These are phyloP conservation scores for Coccomyxa sp. DNA, from an alignment of 139 green algal genomes.

Conservation along the genomic window DNA sequence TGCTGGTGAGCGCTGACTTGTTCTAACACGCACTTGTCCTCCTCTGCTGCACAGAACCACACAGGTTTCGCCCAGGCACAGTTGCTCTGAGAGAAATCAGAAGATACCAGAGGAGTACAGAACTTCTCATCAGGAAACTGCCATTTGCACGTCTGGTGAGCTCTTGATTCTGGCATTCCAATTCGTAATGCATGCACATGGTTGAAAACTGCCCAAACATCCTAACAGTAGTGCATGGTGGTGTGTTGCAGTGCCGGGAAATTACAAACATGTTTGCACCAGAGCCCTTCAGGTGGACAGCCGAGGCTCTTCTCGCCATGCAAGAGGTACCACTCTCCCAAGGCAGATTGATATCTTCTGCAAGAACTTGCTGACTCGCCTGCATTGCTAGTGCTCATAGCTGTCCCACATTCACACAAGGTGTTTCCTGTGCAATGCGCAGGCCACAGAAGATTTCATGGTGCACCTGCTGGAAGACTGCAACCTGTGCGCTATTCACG, in stretches of 20 bases:
- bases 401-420: background rate
- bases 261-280: slow-evolving; percentile 88
- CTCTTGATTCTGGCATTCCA: background rate
- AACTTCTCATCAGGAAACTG: slow-evolving; percentile 75
- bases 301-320: slow-evolving; percentile 83
- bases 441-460: slow-evolving; percentile 91
- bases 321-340: slow-evolving; percentile 63
- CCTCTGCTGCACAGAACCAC: background rate
- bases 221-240: background rate
- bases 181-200: background rate
- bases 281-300: slow-evolving; percentile 94
- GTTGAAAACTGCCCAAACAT: background rate
- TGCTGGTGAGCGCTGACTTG: background rate
- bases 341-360: background rate
- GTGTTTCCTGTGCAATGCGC: background rate
- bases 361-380: background rate
- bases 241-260: slow-evolving; percentile 69
- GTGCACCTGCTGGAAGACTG: slow-evolving; percentile 92
- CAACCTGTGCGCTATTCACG: slow-evolving; percentile 94
- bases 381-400: background rate
- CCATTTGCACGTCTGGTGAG: slow-evolving; percentile 72
- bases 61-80: slow-evolving; percentile 51
- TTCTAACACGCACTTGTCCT: background rate
- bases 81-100: slow-evolving; percentile 60
- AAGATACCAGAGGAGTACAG: slow-evolving; percentile 60